Conservation (phyloP, 805 yeast genomes). For the Nakazawaea siamensis region DNA sequence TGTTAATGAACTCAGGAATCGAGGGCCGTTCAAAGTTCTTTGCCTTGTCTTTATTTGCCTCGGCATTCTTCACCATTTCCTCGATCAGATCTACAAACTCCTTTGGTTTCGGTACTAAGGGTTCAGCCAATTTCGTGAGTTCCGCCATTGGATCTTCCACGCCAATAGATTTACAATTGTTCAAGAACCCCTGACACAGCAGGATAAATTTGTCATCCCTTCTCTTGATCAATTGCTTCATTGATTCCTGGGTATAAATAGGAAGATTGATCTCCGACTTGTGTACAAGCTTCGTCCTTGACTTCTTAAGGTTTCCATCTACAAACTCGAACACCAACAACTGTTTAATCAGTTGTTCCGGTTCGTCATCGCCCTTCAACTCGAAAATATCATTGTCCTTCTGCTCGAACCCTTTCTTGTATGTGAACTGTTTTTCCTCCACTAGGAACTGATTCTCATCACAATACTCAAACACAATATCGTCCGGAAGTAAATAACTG, state of each 20-base stretch:
- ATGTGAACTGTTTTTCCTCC: constrained; percentile 33
- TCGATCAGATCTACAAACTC: constrained; percentile 55
- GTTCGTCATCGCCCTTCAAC: constrained; percentile 29
- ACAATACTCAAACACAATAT: constrained; percentile 63
- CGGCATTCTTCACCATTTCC: constrained; percentile 33
- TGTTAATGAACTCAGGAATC: constrained; percentile 40
- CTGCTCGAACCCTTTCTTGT: constrained; percentile 46
- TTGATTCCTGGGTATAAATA: constrained; percentile 43
- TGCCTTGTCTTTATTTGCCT: constrained; percentile 2
- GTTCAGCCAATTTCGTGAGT: constrained; percentile 27
- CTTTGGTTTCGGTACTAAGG: constrained; percentile 38
- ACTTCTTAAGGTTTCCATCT: constrained; percentile 51
- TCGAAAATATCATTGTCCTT: constrained; percentile 46
- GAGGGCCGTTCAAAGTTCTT: constrained; percentile 24
- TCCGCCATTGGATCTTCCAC: constrained; percentile 32
- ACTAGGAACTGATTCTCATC: constrained; percentile 60
- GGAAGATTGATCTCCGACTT: constrained; percentile 40
- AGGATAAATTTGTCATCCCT: constrained; percentile 44
- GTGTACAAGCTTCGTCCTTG: constrained; percentile 34
- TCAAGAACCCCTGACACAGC: constrained; percentile 29
- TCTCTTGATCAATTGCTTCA: constrained; percentile 50
- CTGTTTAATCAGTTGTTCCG: constrained; percentile 27
- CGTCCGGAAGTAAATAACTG: constrained; percentile 55
- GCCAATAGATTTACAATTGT: constrained; percentile 19
- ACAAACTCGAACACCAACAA: constrained; percentile 67